Evolutionary conservation across 768 basidiomycete genomes (phyloP).

Genomic region (Mycena chlorophos): DNA sequence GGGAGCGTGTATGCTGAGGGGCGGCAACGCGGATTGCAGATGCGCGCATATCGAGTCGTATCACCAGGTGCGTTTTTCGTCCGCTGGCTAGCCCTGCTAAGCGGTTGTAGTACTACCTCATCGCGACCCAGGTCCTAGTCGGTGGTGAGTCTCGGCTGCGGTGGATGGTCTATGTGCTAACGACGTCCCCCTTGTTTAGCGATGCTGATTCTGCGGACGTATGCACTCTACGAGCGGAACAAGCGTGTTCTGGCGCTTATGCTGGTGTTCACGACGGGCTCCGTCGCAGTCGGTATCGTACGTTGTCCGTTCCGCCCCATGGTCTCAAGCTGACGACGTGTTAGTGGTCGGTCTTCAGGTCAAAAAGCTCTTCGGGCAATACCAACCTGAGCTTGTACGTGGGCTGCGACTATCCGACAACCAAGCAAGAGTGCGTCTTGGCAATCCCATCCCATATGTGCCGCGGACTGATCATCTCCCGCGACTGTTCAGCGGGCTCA

Average conservation of each 20-base stretch:
- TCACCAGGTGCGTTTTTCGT: too few relatives aligned
- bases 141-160: not conserved
- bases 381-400: not conserved
- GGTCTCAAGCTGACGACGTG: not conserved
- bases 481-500: not conserved
- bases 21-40: not conserved
- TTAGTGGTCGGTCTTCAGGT: constrained; percentile 13
- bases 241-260: constrained; percentile 10
- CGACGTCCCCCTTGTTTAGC: not conserved
- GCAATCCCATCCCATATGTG: not conserved
- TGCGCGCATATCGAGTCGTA: constrained; percentile 5
- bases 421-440: not conserved
- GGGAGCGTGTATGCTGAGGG: not conserved
- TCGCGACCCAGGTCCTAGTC: constrained; percentile 3
- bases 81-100: too few relatives aligned
- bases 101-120: too few relatives aligned
- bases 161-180: not conserved
- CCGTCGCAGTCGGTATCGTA: constrained; percentile 4
- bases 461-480: not conserved
- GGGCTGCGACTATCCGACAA: not conserved
- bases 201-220: constrained; percentile 13
- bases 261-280: not conserved
- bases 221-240: constrained; percentile 20
- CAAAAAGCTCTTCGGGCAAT: not conserved
- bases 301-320: not conserved